phyloP scores from a whole-genome alignment of 169 alveolate species.

The Fabrea salina region DNA sequence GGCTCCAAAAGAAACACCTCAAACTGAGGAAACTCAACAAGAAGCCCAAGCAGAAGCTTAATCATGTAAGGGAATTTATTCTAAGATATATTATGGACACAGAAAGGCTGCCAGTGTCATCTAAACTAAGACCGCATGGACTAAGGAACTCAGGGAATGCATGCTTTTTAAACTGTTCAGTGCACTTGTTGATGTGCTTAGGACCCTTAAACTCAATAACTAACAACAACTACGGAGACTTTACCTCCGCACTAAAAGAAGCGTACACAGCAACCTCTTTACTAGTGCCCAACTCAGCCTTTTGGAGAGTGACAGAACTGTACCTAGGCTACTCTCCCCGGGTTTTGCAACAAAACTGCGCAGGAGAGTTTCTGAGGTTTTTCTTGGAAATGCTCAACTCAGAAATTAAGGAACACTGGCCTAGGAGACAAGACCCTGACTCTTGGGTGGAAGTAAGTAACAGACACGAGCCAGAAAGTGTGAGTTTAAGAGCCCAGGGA shows the following conservation, averaged over 20 bases:
- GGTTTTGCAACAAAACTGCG: constrained; percentile 23
- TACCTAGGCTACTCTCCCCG: constrained; percentile 31
- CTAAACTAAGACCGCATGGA: background rate
- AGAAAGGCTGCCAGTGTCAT: background rate
- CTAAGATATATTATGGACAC: too few relatives aligned
- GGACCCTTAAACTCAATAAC: background rate
- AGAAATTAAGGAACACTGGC: background rate
- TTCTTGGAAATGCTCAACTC: background rate
- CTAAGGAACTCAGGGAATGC: constrained; percentile 12
- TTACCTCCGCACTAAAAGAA: background rate
- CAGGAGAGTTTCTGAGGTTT: constrained; percentile 30
- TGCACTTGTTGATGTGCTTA: constrained; percentile 11
- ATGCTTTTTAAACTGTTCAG: constrained; percentile 19
- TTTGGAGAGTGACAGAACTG: background rate
- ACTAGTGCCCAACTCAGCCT: background rate
- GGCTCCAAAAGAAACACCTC: too few relatives aligned
- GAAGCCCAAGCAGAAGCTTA: too few relatives aligned
- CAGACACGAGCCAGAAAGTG: constrained; percentile 10
- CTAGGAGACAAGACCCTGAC: background rate
- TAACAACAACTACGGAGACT: background rate
- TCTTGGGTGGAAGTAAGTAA: constrained; percentile 12
- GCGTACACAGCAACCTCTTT: background rate
- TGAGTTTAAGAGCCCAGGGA: constrained; percentile 7
- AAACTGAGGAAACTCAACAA: too few relatives aligned
- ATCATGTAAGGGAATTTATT: too few relatives aligned